Evolutionary conservation across 805 yeast genomes (phyloP).

Genomic region (Suhomyces faveliae): DNA sequence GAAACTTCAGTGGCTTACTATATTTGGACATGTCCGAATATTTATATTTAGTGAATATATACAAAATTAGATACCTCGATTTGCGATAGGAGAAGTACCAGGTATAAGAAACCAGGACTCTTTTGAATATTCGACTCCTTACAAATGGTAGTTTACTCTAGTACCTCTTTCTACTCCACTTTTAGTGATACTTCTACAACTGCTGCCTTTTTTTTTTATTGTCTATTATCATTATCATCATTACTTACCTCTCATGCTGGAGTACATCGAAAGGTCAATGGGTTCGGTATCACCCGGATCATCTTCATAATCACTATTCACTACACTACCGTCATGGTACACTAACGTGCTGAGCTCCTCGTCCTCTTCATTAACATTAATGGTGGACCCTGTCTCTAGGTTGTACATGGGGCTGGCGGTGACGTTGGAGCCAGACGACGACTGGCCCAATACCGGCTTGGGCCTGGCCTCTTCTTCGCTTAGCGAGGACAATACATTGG

Average conservation of each 20-base stretch:
- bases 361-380: conserved; percentile 13
- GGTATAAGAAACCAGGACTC: no score
- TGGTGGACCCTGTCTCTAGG: conserved; percentile 27
- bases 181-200: not conserved
- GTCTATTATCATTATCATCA: not conserved
- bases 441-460: not conserved
- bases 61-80: no score
- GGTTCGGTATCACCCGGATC: conserved; percentile 20
- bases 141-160: no score
- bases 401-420: conserved; percentile 17
- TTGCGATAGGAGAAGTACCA: no score
- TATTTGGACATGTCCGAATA: no score
- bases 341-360: not conserved
- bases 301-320: conserved; percentile 16
- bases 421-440: not conserved
- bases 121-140: no score
- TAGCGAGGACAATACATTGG: conserved; percentile 31
- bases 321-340: conserved; percentile 1
- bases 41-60: no score
- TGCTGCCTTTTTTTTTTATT: not conserved
- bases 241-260: conserved; percentile 10
- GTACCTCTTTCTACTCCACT: no score
- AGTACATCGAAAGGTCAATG: conserved; percentile 29
- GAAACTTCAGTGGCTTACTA: no score
- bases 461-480: conserved; percentile 11